Evolutionary conservation across 2,329 filamentous ascomycete species (phyloP).

Genomic region (Sporothrix humicola): DNA sequence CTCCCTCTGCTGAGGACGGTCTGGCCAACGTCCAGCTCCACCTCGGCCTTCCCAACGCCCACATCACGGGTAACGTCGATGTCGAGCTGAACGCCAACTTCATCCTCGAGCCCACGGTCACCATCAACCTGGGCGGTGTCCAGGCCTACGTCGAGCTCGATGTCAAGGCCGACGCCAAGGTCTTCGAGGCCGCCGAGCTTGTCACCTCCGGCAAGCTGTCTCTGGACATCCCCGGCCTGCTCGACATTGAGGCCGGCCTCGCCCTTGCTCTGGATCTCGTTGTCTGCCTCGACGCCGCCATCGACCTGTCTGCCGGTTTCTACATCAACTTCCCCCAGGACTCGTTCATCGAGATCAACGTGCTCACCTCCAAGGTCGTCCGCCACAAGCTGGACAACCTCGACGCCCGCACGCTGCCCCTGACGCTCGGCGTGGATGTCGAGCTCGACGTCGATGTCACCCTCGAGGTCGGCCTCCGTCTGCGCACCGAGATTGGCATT

Average conservation of each 20-base stretch:
- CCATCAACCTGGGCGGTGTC: constrained; percentile 41
- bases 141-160: constrained; percentile 42
- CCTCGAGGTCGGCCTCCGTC: constrained; percentile 42
- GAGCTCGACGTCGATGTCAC: constrained; percentile 41
- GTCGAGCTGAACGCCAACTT: constrained; percentile 37
- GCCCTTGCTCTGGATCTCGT: constrained; percentile 43
- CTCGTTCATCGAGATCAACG: constrained; percentile 42
- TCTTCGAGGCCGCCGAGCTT: constrained; percentile 40
- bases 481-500: constrained; percentile 41
- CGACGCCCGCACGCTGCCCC: constrained; percentile 39
- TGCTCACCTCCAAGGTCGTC: constrained; percentile 41
- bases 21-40: constrained; percentile 36
- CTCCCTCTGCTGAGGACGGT: constrained; percentile 30
- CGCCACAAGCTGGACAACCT: constrained; percentile 39
- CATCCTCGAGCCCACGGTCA: constrained; percentile 36
- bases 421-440: constrained; percentile 38
- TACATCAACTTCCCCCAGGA: constrained; percentile 41
- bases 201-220: constrained; percentile 37
- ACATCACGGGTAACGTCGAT: constrained; percentile 37
- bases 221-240: constrained; percentile 40
- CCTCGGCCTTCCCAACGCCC: constrained; percentile 38
- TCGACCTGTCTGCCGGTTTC: constrained; percentile 41
- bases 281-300: constrained; percentile 40
- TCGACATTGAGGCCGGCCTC: constrained; percentile 39
- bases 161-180: constrained; percentile 39